phyloP scores from a whole-genome alignment of 75 land plant species.

The Sequoia sempervirens region DNA sequence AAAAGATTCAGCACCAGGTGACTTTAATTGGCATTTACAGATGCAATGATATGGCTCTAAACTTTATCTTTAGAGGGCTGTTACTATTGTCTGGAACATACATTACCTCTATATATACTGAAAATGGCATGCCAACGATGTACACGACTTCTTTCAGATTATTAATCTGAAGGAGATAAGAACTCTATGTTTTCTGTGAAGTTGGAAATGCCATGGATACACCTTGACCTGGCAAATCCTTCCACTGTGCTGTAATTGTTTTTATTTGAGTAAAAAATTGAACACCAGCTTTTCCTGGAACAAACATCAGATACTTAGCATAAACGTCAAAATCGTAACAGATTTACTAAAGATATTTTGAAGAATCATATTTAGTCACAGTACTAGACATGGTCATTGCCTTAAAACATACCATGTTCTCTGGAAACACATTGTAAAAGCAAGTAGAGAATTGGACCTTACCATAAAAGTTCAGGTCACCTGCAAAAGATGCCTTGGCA shows the following conservation, averaged over 20 bases:
- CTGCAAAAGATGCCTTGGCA: slow-evolving; percentile 89
- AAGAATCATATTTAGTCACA: neutral
- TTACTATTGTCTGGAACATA: neutral
- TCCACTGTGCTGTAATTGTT: slow-evolving; percentile 94
- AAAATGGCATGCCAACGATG: neutral
- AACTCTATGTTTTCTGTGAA: slow-evolving; percentile 51
- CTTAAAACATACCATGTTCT: neutral
- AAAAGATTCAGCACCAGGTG: neutral
- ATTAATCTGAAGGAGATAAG: neutral
- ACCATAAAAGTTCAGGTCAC: slow-evolving; percentile 94
- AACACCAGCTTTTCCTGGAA: slow-evolving; percentile 92
- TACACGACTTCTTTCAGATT: neutral
- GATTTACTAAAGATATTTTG: neutral
- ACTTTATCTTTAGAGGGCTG: neutral
- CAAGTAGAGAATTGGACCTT: neutral
- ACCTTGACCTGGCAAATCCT: slow-evolving; percentile 59
- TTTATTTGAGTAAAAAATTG: slow-evolving; percentile 91
- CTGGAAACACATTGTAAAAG: neutral
- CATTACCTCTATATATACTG: neutral
- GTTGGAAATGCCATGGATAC: slow-evolving; percentile 90
- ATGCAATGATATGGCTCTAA: neutral
- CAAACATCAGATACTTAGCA: neutral
- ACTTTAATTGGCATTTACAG: neutral
- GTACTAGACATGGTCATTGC: neutral
- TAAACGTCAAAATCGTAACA: neutral